These are phyloP conservation scores for Blepharisma stoltei DNA, from an alignment of 73 alveolate genomes.

Conservation along the genomic window DNA sequence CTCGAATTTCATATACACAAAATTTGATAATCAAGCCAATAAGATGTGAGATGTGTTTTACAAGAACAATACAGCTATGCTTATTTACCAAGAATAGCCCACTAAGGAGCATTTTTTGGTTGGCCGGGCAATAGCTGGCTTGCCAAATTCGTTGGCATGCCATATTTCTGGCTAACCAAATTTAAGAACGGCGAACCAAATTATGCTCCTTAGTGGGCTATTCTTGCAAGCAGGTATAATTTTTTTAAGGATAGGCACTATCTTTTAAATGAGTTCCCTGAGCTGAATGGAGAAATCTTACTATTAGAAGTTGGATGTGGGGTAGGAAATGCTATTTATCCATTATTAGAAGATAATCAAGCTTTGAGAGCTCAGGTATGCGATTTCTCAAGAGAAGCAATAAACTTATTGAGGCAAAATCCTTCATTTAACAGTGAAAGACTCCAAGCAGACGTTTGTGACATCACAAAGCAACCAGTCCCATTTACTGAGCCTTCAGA, in stretches of 20 bases:
- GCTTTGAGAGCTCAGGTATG: conserved; percentile 69
- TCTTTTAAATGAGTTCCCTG: conserved; percentile 73
- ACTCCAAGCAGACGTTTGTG: conserved; percentile 49
- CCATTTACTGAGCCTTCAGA: conserved; percentile 42
- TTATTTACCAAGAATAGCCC: too few species aligned
- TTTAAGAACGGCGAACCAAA: too few species aligned
- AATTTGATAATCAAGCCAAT: conserved; percentile 68
- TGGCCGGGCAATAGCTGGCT: too few species aligned
- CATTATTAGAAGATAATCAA: conserved; percentile 57
- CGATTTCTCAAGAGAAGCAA: conserved; percentile 86
- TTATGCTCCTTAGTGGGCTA: too few species aligned
- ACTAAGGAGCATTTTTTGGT: too few species aligned
- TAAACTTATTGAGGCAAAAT: conserved; percentile 62
- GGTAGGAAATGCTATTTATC: conserved; percentile 91
- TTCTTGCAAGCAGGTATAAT: too few species aligned
- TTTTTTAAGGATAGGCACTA: conserved; percentile 91
- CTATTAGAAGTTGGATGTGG: conserved; percentile 92
- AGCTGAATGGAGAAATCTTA: conserved; percentile 43
- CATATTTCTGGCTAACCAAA: too few species aligned
- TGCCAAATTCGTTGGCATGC: too few species aligned
- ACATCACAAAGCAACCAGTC: not conserved
- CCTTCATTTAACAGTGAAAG: conserved; percentile 61
- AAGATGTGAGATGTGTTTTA: conserved; percentile 86
- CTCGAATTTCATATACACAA: conserved; percentile 46
- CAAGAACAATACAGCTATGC: conserved; percentile 71